phyloP scores from a whole-genome alignment of 768 basidiomycete genomes.

The Agrocybe pediades region DNA sequence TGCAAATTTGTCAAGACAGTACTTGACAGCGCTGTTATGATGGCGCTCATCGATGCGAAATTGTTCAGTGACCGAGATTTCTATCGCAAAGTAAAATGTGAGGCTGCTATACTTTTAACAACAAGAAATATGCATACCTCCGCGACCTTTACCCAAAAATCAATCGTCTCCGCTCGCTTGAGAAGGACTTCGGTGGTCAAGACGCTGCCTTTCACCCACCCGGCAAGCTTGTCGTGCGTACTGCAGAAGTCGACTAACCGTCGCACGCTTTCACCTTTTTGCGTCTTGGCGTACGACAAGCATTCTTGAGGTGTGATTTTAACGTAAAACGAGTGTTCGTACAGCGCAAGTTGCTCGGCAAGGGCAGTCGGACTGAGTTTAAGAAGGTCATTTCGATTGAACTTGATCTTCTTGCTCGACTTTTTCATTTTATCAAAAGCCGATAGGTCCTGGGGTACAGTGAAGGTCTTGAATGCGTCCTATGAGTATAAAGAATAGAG shows the following conservation, averaged over 20 bases:
- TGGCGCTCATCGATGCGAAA: conserved; percentile 67
- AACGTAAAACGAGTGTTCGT: conserved; percentile 69
- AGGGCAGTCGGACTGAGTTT: conserved; percentile 69
- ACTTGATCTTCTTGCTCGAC: conserved; percentile 47
- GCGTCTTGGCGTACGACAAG: conserved; percentile 57
- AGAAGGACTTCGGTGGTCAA: conserved; percentile 50
- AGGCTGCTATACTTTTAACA: background rate
- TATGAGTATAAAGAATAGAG: conserved; percentile 4
- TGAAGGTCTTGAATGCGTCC: conserved; percentile 40
- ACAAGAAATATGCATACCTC: conserved; percentile 49
- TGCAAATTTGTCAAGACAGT: conserved; percentile 57
- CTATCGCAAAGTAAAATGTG: conserved; percentile 33
- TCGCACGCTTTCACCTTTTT: conserved; percentile 35
- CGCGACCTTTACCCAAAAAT: conserved; percentile 78
- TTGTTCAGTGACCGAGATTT: conserved; percentile 68
- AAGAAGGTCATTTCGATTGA: conserved; percentile 60
- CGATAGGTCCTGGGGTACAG: conserved; percentile 25
- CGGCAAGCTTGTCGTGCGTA: conserved; percentile 60
- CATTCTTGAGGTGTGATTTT: conserved; percentile 77
- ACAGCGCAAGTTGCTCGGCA: conserved; percentile 80
- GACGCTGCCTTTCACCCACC: conserved; percentile 70
- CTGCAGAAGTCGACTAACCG: conserved; percentile 57
- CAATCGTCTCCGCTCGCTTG: conserved; percentile 59
- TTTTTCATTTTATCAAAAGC: conserved; percentile 31
- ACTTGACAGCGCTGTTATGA: conserved; percentile 64